phyloP scores from a whole-genome alignment of 208 protist species.

The Leishmania tropica region DNA sequence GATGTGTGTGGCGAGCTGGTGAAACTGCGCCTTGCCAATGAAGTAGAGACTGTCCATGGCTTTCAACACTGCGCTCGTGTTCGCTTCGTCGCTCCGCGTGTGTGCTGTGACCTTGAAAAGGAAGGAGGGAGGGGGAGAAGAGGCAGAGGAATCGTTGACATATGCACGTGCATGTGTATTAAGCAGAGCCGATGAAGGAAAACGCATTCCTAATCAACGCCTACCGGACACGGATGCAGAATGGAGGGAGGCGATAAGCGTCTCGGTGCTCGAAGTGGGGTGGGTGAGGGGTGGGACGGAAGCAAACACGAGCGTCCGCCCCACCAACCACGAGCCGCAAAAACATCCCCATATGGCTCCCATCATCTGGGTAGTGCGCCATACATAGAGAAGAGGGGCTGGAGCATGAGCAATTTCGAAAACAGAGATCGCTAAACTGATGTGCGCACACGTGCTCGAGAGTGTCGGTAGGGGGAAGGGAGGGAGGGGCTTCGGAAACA shows the following conservation, averaged over 20 bases:
- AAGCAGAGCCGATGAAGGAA: neutral
- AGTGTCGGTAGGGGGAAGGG: neutral
- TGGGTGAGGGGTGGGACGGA: neutral
- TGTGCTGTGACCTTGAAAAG: neutral
- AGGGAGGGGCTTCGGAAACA: neutral
- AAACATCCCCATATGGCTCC: neutral
- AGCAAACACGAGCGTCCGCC: neutral
- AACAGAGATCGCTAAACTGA: neutral
- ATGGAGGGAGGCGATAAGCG: neutral
- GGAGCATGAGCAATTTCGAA: neutral
- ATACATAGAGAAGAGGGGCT: neutral
- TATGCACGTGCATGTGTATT: conserved; percentile 16
- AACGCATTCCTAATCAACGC: neutral
- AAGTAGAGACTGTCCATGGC: conserved; percentile 79
- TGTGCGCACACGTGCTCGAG: neutral
- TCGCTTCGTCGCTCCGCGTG: neutral
- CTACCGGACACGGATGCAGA: neutral
- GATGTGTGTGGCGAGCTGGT: conserved; percentile 82
- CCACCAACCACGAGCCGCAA: neutral
- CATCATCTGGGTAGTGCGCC: neutral
- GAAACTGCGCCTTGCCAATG: conserved; percentile 74
- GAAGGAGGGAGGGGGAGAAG: neutral
- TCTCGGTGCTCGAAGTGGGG: neutral
- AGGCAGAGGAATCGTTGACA: neutral
- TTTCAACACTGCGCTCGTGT: neutral